A percentile compares a stretch with the other conserved stretches of the same genome.
Evolutionary conservation across 805 yeast species (phyloP).

Genomic region (Wilhelminamyces savonicus): DNA sequence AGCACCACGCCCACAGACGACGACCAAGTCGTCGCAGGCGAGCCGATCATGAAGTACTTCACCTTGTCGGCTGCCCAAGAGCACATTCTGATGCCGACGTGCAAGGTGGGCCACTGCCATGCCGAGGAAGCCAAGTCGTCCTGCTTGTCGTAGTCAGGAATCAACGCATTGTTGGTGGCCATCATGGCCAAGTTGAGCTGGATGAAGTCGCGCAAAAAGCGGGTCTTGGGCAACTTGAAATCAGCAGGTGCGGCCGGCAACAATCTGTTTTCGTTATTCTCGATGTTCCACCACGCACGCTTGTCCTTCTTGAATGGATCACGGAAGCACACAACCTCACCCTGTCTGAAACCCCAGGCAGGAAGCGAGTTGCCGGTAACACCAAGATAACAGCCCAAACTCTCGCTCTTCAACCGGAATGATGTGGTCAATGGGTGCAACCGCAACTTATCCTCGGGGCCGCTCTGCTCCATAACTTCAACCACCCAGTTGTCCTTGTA

Average conservation of each 20-base stretch:
- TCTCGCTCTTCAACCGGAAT: slow-evolving; percentile 65
- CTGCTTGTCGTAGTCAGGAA: slow-evolving; percentile 70
- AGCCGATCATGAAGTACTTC: slow-evolving; percentile 64
- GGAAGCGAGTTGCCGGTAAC: slow-evolving; percentile 81
- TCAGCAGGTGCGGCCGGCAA: slow-evolving; percentile 56
- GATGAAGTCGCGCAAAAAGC: slow-evolving; percentile 69
- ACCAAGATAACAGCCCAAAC: slow-evolving; percentile 76
- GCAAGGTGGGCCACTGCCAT: slow-evolving; percentile 88
- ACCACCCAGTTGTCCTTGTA: slow-evolving; percentile 71
- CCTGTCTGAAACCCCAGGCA: slow-evolving; percentile 97
- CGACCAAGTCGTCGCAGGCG: slow-evolving; percentile 67
- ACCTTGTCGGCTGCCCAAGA: slow-evolving; percentile 56
- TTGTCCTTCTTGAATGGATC: slow-evolving; percentile 67
- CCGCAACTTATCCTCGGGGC: slow-evolving; percentile 43
- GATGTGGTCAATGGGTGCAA: slow-evolving; percentile 81
- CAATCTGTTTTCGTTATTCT: slow-evolving; percentile 54
- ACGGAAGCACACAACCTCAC: slow-evolving; percentile 82
- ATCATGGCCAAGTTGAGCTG: slow-evolving; percentile 80
- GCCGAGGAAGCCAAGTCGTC: slow-evolving; percentile 68
- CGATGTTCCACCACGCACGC: slow-evolving; percentile 87
- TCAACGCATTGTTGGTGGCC: slow-evolving; percentile 77
- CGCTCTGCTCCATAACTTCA: slow-evolving; percentile 58
- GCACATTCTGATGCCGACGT: slow-evolving; percentile 70
- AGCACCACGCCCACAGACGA: slow-evolving; percentile 55
- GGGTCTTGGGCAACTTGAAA: slow-evolving; percentile 67